Evolutionary conservation across 208 protist genomes (phyloP).

Genomic region (Spongospora subterranea): DNA sequence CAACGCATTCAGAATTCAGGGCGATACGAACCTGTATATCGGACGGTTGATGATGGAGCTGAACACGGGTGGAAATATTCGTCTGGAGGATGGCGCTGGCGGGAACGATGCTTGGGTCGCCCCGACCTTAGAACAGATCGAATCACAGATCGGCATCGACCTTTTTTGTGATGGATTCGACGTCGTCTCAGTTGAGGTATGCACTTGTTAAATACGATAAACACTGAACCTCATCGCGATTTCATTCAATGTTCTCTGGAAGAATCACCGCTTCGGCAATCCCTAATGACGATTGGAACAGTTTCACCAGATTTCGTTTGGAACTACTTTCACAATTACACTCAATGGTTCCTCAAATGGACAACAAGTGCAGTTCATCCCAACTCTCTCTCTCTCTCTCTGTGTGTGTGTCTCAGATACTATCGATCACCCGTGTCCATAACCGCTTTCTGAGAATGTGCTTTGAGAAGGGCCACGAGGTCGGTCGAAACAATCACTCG

Average conservation of each 20-base stretch:
- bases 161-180: not conserved
- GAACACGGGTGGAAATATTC: slow-evolving; percentile 73
- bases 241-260: too few relatives aligned
- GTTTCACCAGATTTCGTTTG: too few relatives aligned
- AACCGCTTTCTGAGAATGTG: slow-evolving; percentile 70
- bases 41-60: slow-evolving; percentile 70
- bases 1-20: not conserved
- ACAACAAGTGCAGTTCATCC: too few relatives aligned
- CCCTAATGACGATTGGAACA: too few relatives aligned
- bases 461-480: too few relatives aligned
- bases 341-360: too few relatives aligned
- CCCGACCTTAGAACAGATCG: slow-evolving; percentile 60
- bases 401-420: too few relatives aligned
- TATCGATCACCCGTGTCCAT: slow-evolving; percentile 70
- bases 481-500: slow-evolving; percentile 65
- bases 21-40: slow-evolving; percentile 44
- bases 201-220: not conserved
- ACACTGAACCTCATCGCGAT: not conserved
- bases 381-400: too few relatives aligned
- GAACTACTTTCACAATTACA: too few relatives aligned
- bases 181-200: slow-evolving; percentile 18
- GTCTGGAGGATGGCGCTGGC: slow-evolving; percentile 70
- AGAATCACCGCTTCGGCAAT: too few relatives aligned
- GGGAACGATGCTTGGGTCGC: slow-evolving; percentile 65
- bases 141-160: not conserved